These are phyloP conservation scores for Aspergillus sp. DNA, from an alignment of 2,329 filamentous ascomycete genomes.

Conservation along the genomic window DNA sequence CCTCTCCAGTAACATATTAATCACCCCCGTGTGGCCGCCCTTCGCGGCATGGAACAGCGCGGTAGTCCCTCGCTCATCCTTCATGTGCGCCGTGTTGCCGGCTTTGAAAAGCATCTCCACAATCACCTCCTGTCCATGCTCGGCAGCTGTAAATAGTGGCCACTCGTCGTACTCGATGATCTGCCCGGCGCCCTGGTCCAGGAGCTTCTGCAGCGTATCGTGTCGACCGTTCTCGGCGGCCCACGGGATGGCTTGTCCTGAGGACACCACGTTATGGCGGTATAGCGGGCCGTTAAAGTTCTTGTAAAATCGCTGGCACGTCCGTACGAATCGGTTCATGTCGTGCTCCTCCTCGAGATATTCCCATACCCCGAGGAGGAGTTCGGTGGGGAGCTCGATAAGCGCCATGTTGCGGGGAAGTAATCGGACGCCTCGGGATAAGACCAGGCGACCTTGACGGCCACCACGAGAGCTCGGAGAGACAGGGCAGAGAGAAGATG, in stretches of 20 bases:
- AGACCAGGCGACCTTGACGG: too few species aligned
- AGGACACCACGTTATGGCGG: not conserved
- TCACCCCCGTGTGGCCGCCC: not conserved
- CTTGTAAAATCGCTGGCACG: not conserved
- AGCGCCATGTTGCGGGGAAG: not conserved
- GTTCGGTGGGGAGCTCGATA: slow-evolving; percentile 2
- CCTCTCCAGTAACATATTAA: not conserved
- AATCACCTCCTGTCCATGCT: not conserved
- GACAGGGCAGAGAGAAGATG: too few species aligned
- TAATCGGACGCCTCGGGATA: not conserved
- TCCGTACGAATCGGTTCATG: slow-evolving; percentile 1
- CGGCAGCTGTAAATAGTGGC: not conserved
- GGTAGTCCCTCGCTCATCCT: not conserved
- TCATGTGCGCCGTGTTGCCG: not conserved
- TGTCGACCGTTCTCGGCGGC: not conserved
- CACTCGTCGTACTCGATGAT: not conserved
- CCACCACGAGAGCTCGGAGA: too few species aligned
- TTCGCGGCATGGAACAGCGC: not conserved
- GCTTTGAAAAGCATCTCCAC: not conserved
- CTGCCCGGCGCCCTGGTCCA: not conserved
- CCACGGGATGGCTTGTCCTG: not conserved
- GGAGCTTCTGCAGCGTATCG: not conserved
- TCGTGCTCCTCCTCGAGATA: slow-evolving; percentile 1
- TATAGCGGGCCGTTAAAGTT: slow-evolving; percentile 1
- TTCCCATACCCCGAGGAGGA: not conserved